Conservation (phyloP, 140 eudicot genomes). For the Bidens hawaiensis region DNA sequence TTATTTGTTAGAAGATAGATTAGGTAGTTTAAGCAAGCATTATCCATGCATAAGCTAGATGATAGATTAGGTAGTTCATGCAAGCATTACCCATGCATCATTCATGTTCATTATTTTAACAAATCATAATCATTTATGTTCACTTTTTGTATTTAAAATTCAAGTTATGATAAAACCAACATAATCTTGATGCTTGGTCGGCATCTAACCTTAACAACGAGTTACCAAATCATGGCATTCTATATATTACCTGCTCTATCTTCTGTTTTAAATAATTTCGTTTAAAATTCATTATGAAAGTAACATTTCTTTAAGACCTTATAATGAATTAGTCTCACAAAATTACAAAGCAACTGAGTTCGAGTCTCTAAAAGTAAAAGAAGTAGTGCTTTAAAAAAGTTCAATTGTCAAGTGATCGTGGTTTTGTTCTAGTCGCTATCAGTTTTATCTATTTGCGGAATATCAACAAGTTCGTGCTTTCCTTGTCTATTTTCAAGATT, state of each 20-base stretch:
- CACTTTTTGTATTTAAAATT: background rate
- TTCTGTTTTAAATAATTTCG: background rate
- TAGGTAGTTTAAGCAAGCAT: slow-evolving; percentile 29
- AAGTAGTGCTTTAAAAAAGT: no score
- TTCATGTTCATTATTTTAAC: background rate
- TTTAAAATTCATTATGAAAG: background rate
- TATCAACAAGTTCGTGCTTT: no score
- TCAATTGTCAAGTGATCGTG: no score
- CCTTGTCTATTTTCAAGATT: no score
- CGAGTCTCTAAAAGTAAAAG: no score
- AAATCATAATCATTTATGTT: background rate
- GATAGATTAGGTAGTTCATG: slow-evolving; percentile 22
- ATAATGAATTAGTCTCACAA: background rate
- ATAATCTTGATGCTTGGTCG: slow-evolving; percentile 49
- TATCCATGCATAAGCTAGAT: no score
- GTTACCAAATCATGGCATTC: slow-evolving; percentile 21
- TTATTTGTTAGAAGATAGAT: slow-evolving; percentile 18
- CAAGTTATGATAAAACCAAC: slow-evolving; percentile 19
- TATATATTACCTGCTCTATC: slow-evolving; percentile 11
- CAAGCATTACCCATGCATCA: slow-evolving; percentile 26
- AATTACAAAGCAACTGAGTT: no score
- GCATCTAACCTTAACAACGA: slow-evolving; percentile 46
- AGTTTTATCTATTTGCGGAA: no score
- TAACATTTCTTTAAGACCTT: background rate
- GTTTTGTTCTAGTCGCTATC: no score